phyloP scores from a whole-genome alignment of 2,329 filamentous ascomycete species.

The Ascochyta pisi region DNA sequence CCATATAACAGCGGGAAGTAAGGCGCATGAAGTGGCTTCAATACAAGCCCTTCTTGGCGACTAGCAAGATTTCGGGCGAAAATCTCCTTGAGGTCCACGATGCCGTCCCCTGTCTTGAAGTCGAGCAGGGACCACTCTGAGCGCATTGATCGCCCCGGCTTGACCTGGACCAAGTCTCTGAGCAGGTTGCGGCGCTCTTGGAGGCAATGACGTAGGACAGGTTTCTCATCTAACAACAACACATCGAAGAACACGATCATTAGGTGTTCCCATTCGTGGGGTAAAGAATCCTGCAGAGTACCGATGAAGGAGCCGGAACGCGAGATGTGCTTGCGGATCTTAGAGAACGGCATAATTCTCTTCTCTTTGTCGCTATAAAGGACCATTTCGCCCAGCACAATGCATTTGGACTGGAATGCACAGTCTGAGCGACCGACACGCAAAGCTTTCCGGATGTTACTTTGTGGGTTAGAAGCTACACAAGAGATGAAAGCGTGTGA shows the following conservation, averaged over 20 bases:
- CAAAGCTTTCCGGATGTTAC: conserved; percentile 69
- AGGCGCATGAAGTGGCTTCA: conserved; percentile 77
- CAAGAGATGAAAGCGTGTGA: too few relatives aligned
- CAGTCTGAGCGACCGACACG: conserved; percentile 66
- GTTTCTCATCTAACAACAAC: conserved; percentile 62
- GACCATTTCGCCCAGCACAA: conserved; percentile 83
- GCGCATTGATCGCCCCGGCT: conserved; percentile 69
- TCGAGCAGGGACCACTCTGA: conserved; percentile 72
- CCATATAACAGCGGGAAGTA: conserved; percentile 65
- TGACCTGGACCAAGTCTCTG: conserved; percentile 60
- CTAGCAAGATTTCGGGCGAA: conserved; percentile 73
- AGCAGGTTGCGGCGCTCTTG: conserved; percentile 68
- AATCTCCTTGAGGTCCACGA: conserved; percentile 42
- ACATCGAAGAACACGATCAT: conserved; percentile 69
- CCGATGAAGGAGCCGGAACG: conserved; percentile 75
- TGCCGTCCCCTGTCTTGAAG: conserved; percentile 56
- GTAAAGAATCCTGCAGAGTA: conserved; percentile 70
- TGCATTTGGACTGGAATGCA: conserved; percentile 69
- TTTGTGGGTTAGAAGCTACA: conserved; percentile 19
- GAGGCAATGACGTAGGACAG: conserved; percentile 61
- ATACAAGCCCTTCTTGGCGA: conserved; percentile 77
- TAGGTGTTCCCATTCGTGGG: conserved; percentile 62
- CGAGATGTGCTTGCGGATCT: conserved; percentile 79
- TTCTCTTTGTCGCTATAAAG: conserved; percentile 74
- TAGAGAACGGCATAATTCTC: conserved; percentile 77